phyloP scores from a whole-genome alignment of 2,329 filamentous ascomycete genomes.

The Aspergillus versicolor region DNA sequence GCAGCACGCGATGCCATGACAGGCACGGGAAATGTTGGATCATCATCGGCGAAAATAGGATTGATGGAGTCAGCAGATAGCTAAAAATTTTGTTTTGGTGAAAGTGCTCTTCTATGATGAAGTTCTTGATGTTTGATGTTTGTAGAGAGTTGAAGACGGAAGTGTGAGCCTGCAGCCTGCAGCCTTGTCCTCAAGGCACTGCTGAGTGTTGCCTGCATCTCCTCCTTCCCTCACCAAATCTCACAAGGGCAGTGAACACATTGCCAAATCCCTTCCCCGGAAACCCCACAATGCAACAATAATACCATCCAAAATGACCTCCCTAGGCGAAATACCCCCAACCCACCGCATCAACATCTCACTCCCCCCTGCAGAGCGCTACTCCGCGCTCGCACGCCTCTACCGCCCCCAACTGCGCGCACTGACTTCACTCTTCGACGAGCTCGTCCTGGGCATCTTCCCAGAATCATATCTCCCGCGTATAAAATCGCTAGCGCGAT shows the following conservation, averaged over 20 bases:
- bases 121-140: too few relatives aligned
- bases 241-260: background rate
- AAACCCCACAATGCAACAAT: background rate
- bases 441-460: slow-evolving; percentile 41
- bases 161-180: too few relatives aligned
- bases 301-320: background rate
- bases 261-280: background rate
- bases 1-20: background rate
- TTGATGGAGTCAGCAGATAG: background rate
- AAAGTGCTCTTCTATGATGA: too few relatives aligned
- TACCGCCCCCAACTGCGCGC: slow-evolving; percentile 46
- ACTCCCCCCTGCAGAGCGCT: slow-evolving; percentile 53
- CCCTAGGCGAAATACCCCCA: slow-evolving; percentile 28
- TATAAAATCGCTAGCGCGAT: slow-evolving; percentile 41
- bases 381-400: slow-evolving; percentile 48
- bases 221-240: background rate
- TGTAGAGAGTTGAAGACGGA: too few relatives aligned
- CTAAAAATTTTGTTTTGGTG: too few relatives aligned
- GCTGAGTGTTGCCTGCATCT: background rate
- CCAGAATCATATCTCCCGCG: slow-evolving; percentile 25
- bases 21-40: background rate
- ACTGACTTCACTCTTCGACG: slow-evolving; percentile 49
- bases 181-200: too few relatives aligned
- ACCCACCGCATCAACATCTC: slow-evolving; percentile 55
- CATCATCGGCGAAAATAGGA: background rate